A percentile compares a stretch with the other conserved stretches of the same genome.
These are phyloP conservation scores for Aquilaria malaccensis DNA, from an alignment of 345 rosid genomes.

Conservation along the genomic window DNA sequence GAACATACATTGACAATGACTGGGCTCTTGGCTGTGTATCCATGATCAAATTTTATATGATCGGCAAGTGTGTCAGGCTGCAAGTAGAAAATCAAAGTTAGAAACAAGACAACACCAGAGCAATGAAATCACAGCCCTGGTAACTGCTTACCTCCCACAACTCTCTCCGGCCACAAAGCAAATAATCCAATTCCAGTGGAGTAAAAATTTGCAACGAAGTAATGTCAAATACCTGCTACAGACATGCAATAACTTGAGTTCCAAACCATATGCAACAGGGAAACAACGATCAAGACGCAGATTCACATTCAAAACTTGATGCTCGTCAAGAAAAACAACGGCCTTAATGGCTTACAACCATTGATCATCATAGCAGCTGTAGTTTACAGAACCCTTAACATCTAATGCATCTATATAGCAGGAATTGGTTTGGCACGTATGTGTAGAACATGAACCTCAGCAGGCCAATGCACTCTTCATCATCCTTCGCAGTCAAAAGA, in stretches of 20 bases:
- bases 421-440: too few species aligned
- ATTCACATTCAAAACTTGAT: too few species aligned
- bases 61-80: constrained; percentile 89
- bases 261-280: neutral
- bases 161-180: constrained; percentile 97
- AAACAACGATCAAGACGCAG: neutral
- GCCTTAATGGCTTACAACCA: too few species aligned
- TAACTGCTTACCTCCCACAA: constrained; percentile 75
- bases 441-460: too few species aligned
- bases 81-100: constrained; percentile 14
- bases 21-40: constrained; percentile 95
- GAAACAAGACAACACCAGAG: constrained; percentile 1
- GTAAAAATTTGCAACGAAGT: constrained; percentile 88
- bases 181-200: constrained; percentile 80
- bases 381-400: too few species aligned
- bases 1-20: constrained; percentile 66
- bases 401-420: too few species aligned
- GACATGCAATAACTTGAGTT: neutral
- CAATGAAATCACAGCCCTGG: constrained; percentile 2
- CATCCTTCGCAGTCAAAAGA: too few species aligned
- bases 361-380: too few species aligned
- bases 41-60: constrained; percentile 97
- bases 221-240: constrained; percentile 81
- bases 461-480: too few species aligned
- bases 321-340: too few species aligned